phyloP scores from a whole-genome alignment of 2,329 filamentous ascomycete species.

The Paraconiothyrium brasiliense region DNA sequence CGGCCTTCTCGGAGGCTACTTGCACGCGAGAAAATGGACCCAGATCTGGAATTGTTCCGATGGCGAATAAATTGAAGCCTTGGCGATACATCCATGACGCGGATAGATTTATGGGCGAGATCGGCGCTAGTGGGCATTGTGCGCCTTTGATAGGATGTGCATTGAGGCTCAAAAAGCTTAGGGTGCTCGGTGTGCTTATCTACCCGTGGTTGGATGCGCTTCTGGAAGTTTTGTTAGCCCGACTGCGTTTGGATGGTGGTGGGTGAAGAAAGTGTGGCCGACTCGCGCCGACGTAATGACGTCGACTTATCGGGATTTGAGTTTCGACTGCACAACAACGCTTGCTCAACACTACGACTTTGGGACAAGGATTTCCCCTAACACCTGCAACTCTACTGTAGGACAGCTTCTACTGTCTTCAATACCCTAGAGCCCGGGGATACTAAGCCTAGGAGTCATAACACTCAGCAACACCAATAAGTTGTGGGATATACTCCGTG shows the following conservation, averaged over 20 bases:
- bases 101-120: conserved; percentile 3
- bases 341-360: no score
- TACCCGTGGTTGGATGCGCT: not conserved
- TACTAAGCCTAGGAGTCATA: no score
- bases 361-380: no score
- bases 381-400: no score
- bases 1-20: not conserved
- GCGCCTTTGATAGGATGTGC: not conserved
- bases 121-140: not conserved
- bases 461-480: no score
- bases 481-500: no score
- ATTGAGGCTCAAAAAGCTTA: conserved; percentile 7
- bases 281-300: conserved; percentile 2
- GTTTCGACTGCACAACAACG: no score
- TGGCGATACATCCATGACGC: conserved; percentile 10
- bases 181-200: not conserved
- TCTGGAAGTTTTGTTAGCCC: not conserved
- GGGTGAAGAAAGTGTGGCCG: not conserved
- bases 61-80: not conserved
- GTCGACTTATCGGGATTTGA: not conserved
- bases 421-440: no score
- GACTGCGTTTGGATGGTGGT: not conserved
- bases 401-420: no score
- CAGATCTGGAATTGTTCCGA: conserved; percentile 9
- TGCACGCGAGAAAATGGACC: not conserved